phyloP scores from a whole-genome alignment of 1,139 yeast genomes.

The Suhomyces bribrorum region DNA sequence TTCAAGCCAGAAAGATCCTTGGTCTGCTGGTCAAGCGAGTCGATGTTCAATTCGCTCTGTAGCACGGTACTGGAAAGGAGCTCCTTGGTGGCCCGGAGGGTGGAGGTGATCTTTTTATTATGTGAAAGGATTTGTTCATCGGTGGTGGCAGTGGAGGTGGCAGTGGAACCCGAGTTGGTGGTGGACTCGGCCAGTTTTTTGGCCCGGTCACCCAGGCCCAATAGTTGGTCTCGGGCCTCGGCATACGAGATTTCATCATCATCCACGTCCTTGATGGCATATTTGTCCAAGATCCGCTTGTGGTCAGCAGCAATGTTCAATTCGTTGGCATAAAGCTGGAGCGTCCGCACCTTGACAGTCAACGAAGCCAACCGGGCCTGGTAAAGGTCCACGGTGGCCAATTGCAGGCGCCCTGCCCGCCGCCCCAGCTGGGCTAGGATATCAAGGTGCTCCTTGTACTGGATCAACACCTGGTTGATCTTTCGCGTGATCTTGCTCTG shows the following conservation, averaged over 20 bases:
- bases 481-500: conserved; percentile 12
- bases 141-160: conserved; percentile 6
- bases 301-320: conserved; percentile 18
- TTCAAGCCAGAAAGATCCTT: conserved; percentile 51
- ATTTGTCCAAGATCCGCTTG: conserved; percentile 19
- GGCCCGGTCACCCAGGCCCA: conserved; percentile 7
- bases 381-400: conserved; percentile 15
- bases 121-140: conserved; percentile 41
- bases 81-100: conserved; percentile 55
- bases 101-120: conserved; percentile 54
- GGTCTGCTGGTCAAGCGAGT: conserved; percentile 61
- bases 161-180: background rate
- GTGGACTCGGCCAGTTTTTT: conserved; percentile 1
- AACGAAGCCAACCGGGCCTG: conserved; percentile 17
- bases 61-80: conserved; percentile 55
- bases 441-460: conserved; percentile 12
- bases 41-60: conserved; percentile 63
- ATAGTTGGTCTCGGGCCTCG: conserved; percentile 12
- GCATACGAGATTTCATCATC: conserved; percentile 2
- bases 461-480: conserved; percentile 13
- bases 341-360: conserved; percentile 18
- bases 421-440: conserved; percentile 7
- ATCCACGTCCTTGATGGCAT: conserved; percentile 2
- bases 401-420: conserved; percentile 8
- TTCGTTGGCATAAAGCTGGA: conserved; percentile 19